Evolutionary conservation across 2,329 filamentous ascomycete species (phyloP), one percentile per base, ranked within the genome.

Genomic region (Emmonsiellopsis sp.): DNA sequence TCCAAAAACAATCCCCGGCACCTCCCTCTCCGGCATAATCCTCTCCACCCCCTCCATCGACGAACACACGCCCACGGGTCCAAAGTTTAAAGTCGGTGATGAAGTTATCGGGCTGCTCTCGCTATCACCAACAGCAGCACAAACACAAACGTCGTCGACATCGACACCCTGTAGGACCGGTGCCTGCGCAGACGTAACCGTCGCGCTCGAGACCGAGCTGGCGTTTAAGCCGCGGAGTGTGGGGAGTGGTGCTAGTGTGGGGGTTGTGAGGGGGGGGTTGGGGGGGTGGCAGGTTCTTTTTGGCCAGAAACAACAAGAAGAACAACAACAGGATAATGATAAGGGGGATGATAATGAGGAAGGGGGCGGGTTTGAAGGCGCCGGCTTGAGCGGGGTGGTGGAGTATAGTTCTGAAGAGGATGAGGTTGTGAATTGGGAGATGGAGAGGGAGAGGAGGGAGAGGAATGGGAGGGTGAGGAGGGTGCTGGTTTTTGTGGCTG

Each of bases 281-380:
- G 72, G 69, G 32, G 72, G 69, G 8, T 75, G 70, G 68, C 70
- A 73, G 59, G 70, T 69, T 3, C 58, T 74, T 20, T 73, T 72
- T 26, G 20, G 1, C 65, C 67, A 5, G 65, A 69, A 2, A 62
- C 74, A n/a, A n/a, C n/a, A n/a, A n/a, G n/a, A n/a, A n/a, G n/a
- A n/a, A n/a, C n/a, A n/a, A n/a, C n/a, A 70, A 50, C 70, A 70
- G 11, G 55, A 52, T 13, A 72, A 70, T 55, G 60, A 72, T 32
- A 63, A 60, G 15, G n/a, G 61, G 64, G 0, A 61, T 61, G 4
- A 65, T 69, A 50, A 68, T 69, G 67, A 63, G 6, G 72, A 68
- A 31, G 72, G 68, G 8, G 74, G 70, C 67, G 69, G 73, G 59
- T 31, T 73, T 72, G 62, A 70, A 51, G 60, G 62, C 15, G 52